Evolutionary conservation across 495 filamentous ascomycete genomes (phyloP).

Genomic region (Trichodelitschia bisporula): DNA sequence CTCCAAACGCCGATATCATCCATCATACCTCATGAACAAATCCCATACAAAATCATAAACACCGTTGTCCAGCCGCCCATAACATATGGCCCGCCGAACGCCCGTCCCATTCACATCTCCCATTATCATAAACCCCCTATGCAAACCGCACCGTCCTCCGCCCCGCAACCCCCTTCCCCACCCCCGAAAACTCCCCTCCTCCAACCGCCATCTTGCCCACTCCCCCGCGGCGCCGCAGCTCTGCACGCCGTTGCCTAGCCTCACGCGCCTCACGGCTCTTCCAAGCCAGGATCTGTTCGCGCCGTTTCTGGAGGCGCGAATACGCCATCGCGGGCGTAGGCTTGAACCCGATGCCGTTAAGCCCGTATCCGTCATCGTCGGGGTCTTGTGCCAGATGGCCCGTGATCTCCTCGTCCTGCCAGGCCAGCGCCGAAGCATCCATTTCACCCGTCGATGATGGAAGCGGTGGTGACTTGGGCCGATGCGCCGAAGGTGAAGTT

Average conservation of each 20-base stretch:
- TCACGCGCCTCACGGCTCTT: slow-evolving; percentile 59
- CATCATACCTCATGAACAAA: no score
- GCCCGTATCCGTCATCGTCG: slow-evolving; percentile 21
- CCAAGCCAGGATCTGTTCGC: slow-evolving; percentile 69
- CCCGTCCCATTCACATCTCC: no score
- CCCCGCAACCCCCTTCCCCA: slow-evolving; percentile 1
- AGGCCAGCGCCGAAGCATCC: slow-evolving; percentile 49
- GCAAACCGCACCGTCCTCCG: slow-evolving; percentile 4
- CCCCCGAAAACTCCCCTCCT: slow-evolving; percentile 6
- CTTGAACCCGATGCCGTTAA: slow-evolving; percentile 69
- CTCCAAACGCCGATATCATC: no score
- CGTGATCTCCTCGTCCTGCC: slow-evolving; percentile 69
- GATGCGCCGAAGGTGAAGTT: no score
- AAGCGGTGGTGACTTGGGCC: no score
- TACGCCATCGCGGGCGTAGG: slow-evolving; percentile 69
- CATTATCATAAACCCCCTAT: no score
- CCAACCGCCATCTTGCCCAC: no score
- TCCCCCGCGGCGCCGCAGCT: slow-evolving; percentile 31
- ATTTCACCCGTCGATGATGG: no score
- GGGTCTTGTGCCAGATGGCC: slow-evolving; percentile 25
- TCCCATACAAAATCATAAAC: no score
- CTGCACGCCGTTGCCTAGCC: slow-evolving; percentile 47
- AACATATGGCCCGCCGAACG: no score
- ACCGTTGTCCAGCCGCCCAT: no score
- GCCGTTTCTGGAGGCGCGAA: slow-evolving; percentile 44